Conservation (phyloP, 2,329 filamentous ascomycete species). For the Colletotrichum lindemuthianum region DNA sequence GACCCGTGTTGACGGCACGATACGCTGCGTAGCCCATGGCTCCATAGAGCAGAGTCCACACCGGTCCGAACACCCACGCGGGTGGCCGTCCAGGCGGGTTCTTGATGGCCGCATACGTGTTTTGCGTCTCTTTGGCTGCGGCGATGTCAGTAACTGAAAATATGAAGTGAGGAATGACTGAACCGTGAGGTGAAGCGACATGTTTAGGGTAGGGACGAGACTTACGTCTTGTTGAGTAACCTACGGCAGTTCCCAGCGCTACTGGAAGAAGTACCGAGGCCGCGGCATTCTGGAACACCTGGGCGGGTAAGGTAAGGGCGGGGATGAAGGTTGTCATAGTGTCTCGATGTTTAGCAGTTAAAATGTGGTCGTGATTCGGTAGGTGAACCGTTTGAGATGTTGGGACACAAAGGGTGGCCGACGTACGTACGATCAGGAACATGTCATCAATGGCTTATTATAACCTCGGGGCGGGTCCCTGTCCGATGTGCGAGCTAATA, state of each 20-base stretch:
- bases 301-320: slow-evolving; percentile 77
- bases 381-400: no score
- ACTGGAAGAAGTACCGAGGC: slow-evolving; percentile 81
- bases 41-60: slow-evolving; percentile 75
- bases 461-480: slow-evolving; percentile 32
- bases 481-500: slow-evolving; percentile 31
- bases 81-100: slow-evolving; percentile 74
- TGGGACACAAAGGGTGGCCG: background rate
- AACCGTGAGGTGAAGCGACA: background rate
- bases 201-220: slow-evolving; percentile 28
- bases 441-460: slow-evolving; percentile 17
- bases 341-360: no score
- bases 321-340: slow-evolving; percentile 83
- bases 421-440: slow-evolving; percentile 18
- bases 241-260: slow-evolving; percentile 76
- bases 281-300: slow-evolving; percentile 77
- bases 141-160: background rate
- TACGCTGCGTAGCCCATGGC: slow-evolving; percentile 92
- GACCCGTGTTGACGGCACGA: slow-evolving; percentile 74
- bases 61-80: slow-evolving; percentile 69
- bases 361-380: no score
- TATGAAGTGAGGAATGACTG: no score
- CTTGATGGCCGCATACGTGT: slow-evolving; percentile 71
- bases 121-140: slow-evolving; percentile 66
- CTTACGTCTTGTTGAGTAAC: slow-evolving; percentile 74